phyloP scores from a whole-genome alignment of 2,329 filamentous ascomycete genomes.

The Blastomyces emzantsi region DNA sequence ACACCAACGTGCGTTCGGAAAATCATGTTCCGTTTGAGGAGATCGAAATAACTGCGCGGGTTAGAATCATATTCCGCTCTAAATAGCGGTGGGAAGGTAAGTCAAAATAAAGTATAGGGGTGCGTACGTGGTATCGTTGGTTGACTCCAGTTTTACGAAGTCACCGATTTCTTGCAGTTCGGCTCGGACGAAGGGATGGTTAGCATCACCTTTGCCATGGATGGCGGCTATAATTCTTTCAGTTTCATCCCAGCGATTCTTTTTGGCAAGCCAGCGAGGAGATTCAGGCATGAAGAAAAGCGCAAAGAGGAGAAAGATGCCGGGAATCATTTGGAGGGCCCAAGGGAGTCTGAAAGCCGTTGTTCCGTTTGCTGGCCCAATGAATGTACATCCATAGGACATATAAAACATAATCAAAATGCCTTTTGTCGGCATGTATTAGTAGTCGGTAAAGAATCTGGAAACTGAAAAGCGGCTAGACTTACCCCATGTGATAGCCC shows the following conservation, averaged over 20 bases:
- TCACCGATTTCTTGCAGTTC: constrained; percentile 38
- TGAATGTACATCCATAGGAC: constrained; percentile 30
- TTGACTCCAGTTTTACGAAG: constrained; percentile 27
- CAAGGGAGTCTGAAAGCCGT: constrained; percentile 52
- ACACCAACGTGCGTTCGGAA: constrained; percentile 55
- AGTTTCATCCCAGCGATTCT: constrained; percentile 5
- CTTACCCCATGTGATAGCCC: constrained; percentile 33
- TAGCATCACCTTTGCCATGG: constrained; percentile 47
- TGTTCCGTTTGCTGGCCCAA: constrained; percentile 21
- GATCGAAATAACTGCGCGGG: constrained; percentile 59
- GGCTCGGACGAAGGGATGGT: constrained; percentile 48
- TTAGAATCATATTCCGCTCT: constrained; percentile 46
- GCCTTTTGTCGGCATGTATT: constrained; percentile 18
- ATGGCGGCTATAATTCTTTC: constrained; percentile 44
- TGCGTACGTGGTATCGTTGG: constrained; percentile 42
- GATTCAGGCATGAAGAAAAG: constrained; percentile 49
- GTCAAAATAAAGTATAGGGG: constrained; percentile 37
- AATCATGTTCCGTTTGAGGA: constrained; percentile 62
- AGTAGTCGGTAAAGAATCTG: constrained; percentile 9
- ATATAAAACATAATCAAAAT: constrained; percentile 40
- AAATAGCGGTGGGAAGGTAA: constrained; percentile 51
- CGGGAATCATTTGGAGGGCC: constrained; percentile 55
- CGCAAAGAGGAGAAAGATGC: constrained; percentile 47
- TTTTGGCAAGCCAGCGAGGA: constrained; percentile 42
- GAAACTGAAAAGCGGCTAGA: constrained; percentile 15